Evolutionary conservation across 306 rosid genomes (phyloP), one percentile per base, ranked within the genome.

Genomic region (Pueraria montana): DNA sequence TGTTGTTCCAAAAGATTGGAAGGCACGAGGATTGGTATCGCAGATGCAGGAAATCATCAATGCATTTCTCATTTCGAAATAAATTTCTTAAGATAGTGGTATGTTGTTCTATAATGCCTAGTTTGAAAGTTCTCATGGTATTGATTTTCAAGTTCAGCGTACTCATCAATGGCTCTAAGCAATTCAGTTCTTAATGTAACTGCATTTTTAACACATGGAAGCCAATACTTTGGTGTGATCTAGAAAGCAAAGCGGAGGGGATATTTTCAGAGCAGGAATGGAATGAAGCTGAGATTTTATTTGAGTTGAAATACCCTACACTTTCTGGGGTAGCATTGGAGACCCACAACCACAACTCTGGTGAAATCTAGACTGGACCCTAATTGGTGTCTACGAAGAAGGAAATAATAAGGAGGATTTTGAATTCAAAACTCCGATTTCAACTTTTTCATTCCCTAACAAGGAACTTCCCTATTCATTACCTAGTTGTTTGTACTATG

Each of bases 101-200:
- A 45, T 45, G 50, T 12, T 14, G 20, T 50, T 50, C 14, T 50
- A 14, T 50, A 17, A 0, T 5, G 14, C 20, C 18, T 16, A 17
- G 2, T 17, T 14, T 16, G 20, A 4, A 4, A 50, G 1, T 20
- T 50, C n/a, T 3, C 14, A 74, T 36, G 46, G 34, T 59, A 4
- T 17, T 59, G 21, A 45, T 43, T 48, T 58, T 71, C 50, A 46
- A 62, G 63, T 59, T 80, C 11, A 11, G 27, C 27, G 72, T 58
- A 21, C 18, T 80, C 38, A 72, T 80, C 52, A 80, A 80, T 71
- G 78, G 78, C 50, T 56, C 64, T 26, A 66, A 32, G 2, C 79
- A 61, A 11, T 18, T 72, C 18, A 32, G 14, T 63, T 72, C 66
- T 14, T 81, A 74, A 2, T 72, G 74, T 34, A 18, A 36, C 18